Evolutionary conservation across 202 grass and related monocot genomes (phyloP).

Genomic region (Dendrocalamus latiflorus): DNA sequence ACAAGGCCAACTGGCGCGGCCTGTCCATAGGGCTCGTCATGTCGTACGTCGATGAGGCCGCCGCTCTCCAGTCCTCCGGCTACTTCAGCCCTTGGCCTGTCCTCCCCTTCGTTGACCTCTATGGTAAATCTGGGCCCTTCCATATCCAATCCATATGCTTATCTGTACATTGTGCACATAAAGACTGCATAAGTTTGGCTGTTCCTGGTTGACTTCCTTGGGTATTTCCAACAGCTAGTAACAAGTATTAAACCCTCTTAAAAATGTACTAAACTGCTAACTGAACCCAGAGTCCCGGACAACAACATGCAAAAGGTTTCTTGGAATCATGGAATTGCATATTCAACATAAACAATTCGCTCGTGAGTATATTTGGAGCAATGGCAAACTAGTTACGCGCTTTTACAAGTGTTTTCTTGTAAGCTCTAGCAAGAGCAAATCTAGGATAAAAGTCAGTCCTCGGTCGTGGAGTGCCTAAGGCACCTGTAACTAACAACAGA

Average conservation of each 20-base stretch:
- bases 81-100: constrained; percentile 43
- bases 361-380: no score
- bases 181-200: not conserved
- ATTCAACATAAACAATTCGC: no score
- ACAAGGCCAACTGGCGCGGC: constrained; percentile 40
- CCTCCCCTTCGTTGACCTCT: constrained; percentile 64
- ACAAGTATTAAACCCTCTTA: no score
- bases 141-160: not conserved
- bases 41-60: constrained; percentile 56
- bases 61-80: constrained; percentile 56
- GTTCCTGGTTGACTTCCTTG: not conserved
- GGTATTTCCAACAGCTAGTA: not conserved
- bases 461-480: no score
- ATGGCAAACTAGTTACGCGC: no score
- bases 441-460: no score
- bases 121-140: constrained; percentile 33
- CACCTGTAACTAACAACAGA: no score
- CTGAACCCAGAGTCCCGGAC: not conserved
- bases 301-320: no score
- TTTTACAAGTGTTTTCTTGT: no score
- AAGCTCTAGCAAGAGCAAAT: no score
- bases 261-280: not conserved
- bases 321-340: no score
- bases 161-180: not conserved
- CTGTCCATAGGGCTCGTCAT: constrained; percentile 67